Evolutionary conservation across 23 red algal species (phyloP), one percentile per base, ranked within the genome.

Genomic region (Gracilaria domingensis): DNA sequence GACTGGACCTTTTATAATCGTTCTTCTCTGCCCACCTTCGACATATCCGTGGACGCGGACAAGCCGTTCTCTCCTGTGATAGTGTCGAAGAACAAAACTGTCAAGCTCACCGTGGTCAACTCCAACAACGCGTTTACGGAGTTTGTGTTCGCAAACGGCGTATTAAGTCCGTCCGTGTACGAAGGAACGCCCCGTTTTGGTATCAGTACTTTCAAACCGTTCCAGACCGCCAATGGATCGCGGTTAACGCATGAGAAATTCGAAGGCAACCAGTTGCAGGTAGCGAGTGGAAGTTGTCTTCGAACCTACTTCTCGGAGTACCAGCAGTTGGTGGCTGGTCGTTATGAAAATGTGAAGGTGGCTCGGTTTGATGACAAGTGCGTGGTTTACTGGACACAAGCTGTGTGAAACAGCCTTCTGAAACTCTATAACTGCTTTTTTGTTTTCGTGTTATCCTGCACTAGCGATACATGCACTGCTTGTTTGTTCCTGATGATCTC

Each of bases 81-180:
- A 33, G 72, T 77, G 72, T 77, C 72, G 40, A 48, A 50, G 39
- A 77, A 77, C 72, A 25, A 26, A 0, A 44, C 72, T 12, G 72
- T 50, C 18, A 48, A 50, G 72, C 72, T 77, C 18, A 77, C 72
- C 18, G 72, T 77, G 40, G 72, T 77, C n/a, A 77, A 77, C 20
- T 14, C 72, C 0, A 77, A 77, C 72, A 77, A 77, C 72, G 72
- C 72, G 1, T 77, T 77, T 17, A 77, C 72, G 13, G 72, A 77
- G 45, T 77, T 77, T 51, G 72, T 77, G 72, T 77, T 49, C n/a
- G 45, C 38, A 0, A 20, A 50, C 38, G 72, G 72, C 45, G 40
- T 77, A 21, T 42, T 77, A 3, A 34, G 28, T 4, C 72, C 72
- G 72, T 77, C 72, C 21, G 72, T 77, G 72, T 77, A 77, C 45